Base-by-base conservation (phyloP, 495 filamentous ascomycete species). In the Melanomma pulvis-pyrius region DNA sequence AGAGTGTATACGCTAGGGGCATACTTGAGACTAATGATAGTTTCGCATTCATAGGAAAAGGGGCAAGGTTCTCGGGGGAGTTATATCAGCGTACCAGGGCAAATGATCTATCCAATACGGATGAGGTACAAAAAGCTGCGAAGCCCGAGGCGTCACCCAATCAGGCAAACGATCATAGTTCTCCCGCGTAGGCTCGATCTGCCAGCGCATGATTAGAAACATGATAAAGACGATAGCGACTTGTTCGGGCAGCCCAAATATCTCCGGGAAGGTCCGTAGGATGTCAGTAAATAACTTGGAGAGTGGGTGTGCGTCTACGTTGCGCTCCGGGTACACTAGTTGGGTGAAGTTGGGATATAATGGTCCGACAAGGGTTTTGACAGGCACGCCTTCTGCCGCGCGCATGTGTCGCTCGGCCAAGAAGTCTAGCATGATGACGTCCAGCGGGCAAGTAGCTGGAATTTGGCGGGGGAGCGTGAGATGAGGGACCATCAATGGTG, bases 131-230 rank as follows among this genome's bases (percentile, higher is more conserved):
- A 83, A 78, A 12, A 88, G 76, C 73, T 93, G 90, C 9, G 80
- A 79, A 0, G 83, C 78, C 1, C 83, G 75, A 11, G 91, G 90
- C 0, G 80, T 82, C 17, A 87, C 73, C 84, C 86, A 92, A 1
- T 84, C 76, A 0, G 91, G 90, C 1, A 94, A 73, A 7, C 90
- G 81, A 21, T 86, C 81, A 72, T 88, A 92, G 76, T 90, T 92
- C 66, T 90, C 87, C 49, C 78, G 80, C 4, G 90, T 91, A 0
- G 90, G 90, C 11, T 78, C 81, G 24, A 96, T 86, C 70, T 88
- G 86, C 90, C 90, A 96, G 1, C 91, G 86, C 88, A 92, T 91
- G 54, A 91, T 71, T 9, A 92, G 82, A 74, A 93, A 93, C 90
- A 92, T 93, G 71, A 83, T 76, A 69, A 89, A 91, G n/a, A 93